Evolutionary conservation across 192 early-diverging fungal genomes (phyloP), one percentile per base, ranked within the genome.

Genomic region (Coemansia interrupta): DNA sequence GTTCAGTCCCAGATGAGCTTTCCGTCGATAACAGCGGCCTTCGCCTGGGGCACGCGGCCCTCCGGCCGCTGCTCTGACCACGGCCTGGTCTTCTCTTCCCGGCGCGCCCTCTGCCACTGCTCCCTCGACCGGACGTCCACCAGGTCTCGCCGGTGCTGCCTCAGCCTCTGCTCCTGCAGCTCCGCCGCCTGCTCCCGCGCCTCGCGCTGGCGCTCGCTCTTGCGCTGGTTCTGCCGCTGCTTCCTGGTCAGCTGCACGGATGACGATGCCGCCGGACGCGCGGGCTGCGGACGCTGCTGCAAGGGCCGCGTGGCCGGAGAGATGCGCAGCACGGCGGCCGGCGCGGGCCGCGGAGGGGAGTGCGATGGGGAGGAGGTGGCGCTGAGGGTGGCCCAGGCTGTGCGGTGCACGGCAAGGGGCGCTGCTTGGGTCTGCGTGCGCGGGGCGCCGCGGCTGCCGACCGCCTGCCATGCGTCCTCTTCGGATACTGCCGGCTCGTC

Each of bases 161-260:
- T 70, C 7, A 83, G 71, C 18, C 87, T 68, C 56, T 83, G 71
- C 8, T 68, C 82, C 57, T 89, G 87, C 14, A 82, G 29, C 7
- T 72, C 78, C 17, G 84, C 77, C 1, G 29, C 52, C 3, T 79
- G 44, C 0, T 70, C 75, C 19, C 83, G 83, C 9, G 78, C 80
- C 45, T 85, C 85, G 43, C 85, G 85, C 56, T 56, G 64, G 39
- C 78, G 81, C 42, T 80, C 77, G 18, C 80, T 81, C 65, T 80
- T 80, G 3, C 78, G 69, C 28, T 70, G 58, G 52, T 83, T 86
- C 72, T 88, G 82, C 14, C 83, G 70, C 54, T 88, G 87, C 56
- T 82, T 85, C 49, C 83, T 88, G 53, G 80, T 84, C 39, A 84
- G 43, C 13, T 78, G 69, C 45, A 64, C 47, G 26, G 26, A 26